These are phyloP conservation scores for Mikania micrantha DNA, from an alignment of 129 eudicot species.

Conservation along the genomic window DNA sequence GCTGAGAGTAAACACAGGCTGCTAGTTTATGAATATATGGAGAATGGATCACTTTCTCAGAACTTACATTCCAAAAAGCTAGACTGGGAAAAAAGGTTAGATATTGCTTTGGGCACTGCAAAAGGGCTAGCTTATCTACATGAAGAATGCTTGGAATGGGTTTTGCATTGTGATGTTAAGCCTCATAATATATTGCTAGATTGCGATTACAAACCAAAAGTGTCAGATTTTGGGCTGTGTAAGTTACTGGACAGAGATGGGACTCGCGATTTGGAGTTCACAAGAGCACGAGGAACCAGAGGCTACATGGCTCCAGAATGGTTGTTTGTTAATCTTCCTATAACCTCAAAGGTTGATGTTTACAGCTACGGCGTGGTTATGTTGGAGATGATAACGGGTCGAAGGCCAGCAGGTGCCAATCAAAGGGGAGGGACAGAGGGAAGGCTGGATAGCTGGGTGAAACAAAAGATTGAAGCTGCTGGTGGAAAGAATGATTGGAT, in stretches of 20 bases:
- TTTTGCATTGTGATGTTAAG: slow-evolving; percentile 53
- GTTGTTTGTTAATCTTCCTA: slow-evolving; percentile 29
- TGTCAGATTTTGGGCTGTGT: slow-evolving; percentile 41
- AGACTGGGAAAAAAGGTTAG: slow-evolving; percentile 35
- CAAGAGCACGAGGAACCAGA: slow-evolving; percentile 50
- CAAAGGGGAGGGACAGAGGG: slow-evolving; percentile 2
- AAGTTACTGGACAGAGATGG: slow-evolving; percentile 27
- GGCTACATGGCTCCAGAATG: slow-evolving; percentile 74
- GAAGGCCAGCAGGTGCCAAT: slow-evolving; percentile 11
- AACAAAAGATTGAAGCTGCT: slow-evolving; percentile 5
- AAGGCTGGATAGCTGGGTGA: slow-evolving; percentile 29
- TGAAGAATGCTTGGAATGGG: slow-evolving; percentile 63
- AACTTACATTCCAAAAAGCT: slow-evolving; percentile 17
- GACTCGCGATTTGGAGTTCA: slow-evolving; percentile 17
- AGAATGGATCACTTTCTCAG: slow-evolving; percentile 34
- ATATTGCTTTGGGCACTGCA: slow-evolving; percentile 51
- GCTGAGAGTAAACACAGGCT: slow-evolving; percentile 28
- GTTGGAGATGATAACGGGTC: slow-evolving; percentile 40
- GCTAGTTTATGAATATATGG: slow-evolving; percentile 45
- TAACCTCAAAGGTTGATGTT: slow-evolving; percentile 42
- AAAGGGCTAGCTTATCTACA: slow-evolving; percentile 61
- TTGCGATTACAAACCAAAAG: slow-evolving; percentile 30
- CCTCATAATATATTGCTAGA: slow-evolving; percentile 45
- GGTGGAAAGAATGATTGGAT: slow-evolving; percentile 14
- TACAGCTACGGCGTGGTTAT: slow-evolving; percentile 36